Evolutionary conservation across 2,329 filamentous ascomycete genomes (phyloP), one percentile per base, ranked within the genome.

Genomic region (Alternaria triticina): DNA sequence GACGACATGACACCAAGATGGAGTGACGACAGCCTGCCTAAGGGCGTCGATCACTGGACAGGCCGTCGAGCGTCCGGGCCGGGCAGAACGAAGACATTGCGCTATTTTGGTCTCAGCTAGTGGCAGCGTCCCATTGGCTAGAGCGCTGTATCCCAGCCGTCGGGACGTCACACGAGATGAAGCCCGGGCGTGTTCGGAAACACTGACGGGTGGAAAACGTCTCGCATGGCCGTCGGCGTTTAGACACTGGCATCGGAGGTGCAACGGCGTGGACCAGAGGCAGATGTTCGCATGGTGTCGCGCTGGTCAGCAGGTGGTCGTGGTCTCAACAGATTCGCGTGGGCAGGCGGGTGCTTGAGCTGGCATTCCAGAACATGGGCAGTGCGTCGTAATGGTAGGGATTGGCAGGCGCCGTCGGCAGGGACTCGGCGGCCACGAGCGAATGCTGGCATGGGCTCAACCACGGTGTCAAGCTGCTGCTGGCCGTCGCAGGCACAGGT

Each of bases 361-460:
- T 40, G 52, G 47, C 66, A 71, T 73, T 74, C 71, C 69, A 73
- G 70, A 73, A 73, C 66, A 55, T 46, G 54, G 23, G 54, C 30
- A 36, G 40, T 40, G 27, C 20, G 54, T 43, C 55, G 30, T 59
- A 40, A 60, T 23, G 62, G 70, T 47, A 73, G 66, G 62, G 69
- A 72, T 74, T 64, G 60, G 69, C 70, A 59, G 57, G 30, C 60
- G 28, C 61, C 65, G 65, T 49, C 61, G 62, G 56, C 65, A 70
- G 65, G 65, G 64, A 69, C 65, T 61, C 47, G 57, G 54, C 51
- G 46, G 61, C 62, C 56, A 55, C 56, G 61, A 64, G 64, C 67
- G 43, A 33, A 65, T 65, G 60, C 54, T 36, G 57, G 52, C 54
- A 50, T 25, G 43, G 43, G 20, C 57, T 47, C 61, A 54, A 55